Evolutionary conservation across 768 basidiomycete genomes (phyloP).

Genomic region (Cantharellus cinnabarinus): DNA sequence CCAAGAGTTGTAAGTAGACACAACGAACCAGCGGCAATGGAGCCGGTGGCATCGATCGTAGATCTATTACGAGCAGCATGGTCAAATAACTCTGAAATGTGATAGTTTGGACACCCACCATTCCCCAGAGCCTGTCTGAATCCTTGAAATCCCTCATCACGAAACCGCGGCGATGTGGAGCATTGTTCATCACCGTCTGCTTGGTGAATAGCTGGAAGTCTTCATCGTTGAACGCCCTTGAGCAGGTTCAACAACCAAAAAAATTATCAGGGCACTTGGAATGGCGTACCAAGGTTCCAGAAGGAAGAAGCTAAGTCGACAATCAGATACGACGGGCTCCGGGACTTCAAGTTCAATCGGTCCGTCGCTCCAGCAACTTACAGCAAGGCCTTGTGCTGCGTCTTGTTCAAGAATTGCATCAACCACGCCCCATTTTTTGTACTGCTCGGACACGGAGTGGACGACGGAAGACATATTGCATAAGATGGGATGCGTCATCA

Average conservation of each 20-base stretch:
- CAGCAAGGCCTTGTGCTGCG: neutral
- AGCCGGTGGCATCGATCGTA: neutral
- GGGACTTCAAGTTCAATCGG: neutral
- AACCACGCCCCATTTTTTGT: neutral
- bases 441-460: neutral
- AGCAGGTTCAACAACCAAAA: neutral
- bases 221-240: neutral
- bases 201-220: neutral
- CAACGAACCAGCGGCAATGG: slow-evolving; percentile 3
- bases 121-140: neutral
- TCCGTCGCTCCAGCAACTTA: neutral
- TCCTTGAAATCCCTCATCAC: neutral
- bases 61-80: neutral
- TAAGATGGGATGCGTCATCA: no score
- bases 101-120: neutral
- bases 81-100: no score
- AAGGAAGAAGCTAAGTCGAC: neutral
- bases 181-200: neutral
- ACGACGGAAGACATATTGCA: neutral
- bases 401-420: neutral
- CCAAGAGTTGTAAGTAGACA: slow-evolving; percentile 1
- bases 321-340: neutral
- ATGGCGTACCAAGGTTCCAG: neutral
- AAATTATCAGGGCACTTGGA: no score
- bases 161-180: neutral